These are phyloP conservation scores for Hymenoscyphus infarciens DNA, from an alignment of 2,329 filamentous ascomycete genomes.

Conservation along the genomic window DNA sequence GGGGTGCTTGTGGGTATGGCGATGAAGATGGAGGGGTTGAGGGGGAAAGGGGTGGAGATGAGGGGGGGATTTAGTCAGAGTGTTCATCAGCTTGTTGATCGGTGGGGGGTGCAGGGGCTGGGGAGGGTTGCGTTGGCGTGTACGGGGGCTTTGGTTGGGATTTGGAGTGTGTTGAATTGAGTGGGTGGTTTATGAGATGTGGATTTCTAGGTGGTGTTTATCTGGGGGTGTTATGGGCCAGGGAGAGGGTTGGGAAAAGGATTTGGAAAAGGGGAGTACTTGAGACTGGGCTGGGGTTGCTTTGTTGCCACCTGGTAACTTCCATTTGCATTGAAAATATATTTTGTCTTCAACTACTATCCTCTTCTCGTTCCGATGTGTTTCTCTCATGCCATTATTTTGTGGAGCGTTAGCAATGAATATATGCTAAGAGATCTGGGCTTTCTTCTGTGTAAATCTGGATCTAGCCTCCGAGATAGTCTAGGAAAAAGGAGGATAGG, in stretches of 20 bases:
- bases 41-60: not conserved
- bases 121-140: not conserved
- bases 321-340: not conserved
- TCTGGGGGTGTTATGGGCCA: not conserved
- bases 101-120: conserved; percentile 2
- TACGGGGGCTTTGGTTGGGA: conserved; percentile 2
- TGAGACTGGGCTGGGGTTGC: not conserved
- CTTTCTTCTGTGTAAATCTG: too few relatives aligned
- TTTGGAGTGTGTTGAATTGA: conserved; percentile 6
- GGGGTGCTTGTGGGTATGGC: not conserved
- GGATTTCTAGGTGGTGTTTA: not conserved
- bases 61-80: not conserved
- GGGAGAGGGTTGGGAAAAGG: not conserved
- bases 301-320: too few relatives aligned
- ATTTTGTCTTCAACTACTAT: not conserved
- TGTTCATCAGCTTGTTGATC: conserved; percentile 5
- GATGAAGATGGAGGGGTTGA: not conserved
- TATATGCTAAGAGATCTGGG: too few relatives aligned
- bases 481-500: too few relatives aligned
- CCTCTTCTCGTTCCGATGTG: not conserved
- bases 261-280: not conserved
- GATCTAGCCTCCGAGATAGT: too few relatives aligned
- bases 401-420: too few relatives aligned
- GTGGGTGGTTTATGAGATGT: not conserved
- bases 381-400: too few relatives aligned